phyloP scores from a whole-genome alignment of 371 early-diverging fungal genomes.

The Globomyces sp. region DNA sequence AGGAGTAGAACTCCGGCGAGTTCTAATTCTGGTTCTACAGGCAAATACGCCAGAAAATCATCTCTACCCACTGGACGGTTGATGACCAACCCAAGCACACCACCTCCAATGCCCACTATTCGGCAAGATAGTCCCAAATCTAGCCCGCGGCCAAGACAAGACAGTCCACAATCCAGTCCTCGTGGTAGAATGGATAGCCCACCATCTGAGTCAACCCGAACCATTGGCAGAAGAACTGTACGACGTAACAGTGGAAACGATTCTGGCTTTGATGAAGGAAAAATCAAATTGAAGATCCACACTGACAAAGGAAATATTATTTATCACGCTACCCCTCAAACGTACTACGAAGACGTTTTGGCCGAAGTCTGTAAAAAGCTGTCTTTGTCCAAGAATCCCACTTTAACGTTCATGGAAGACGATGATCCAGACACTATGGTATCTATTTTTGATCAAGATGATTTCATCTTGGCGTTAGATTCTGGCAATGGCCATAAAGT shows the following conservation, averaged over 20 bases:
- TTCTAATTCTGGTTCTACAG: too few species aligned
- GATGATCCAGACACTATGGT: slow-evolving; percentile 13
- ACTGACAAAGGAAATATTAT: slow-evolving; percentile 1
- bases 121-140: too few species aligned
- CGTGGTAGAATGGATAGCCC: too few species aligned
- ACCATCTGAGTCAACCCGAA: neutral
- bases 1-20: neutral
- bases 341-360: neutral
- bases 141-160: too few species aligned
- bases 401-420: slow-evolving; percentile 2
- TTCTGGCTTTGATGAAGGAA: slow-evolving; percentile 13
- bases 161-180: too few species aligned
- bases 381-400: neutral
- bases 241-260: slow-evolving; percentile 7
- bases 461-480: neutral
- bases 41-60: too few species aligned
- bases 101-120: too few species aligned
- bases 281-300: slow-evolving; percentile 9
- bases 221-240: slow-evolving; percentile 12
- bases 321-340: neutral
- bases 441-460: slow-evolving; percentile 7
- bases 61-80: too few species aligned
- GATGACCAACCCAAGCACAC: too few species aligned
- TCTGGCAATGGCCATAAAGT: neutral
- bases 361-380: slow-evolving; percentile 1